Evolutionary conservation across 2,329 filamentous ascomycete genomes (phyloP), one percentile per base, ranked within the genome.

Genomic region (Myriosclerotinia duriaeana): DNA sequence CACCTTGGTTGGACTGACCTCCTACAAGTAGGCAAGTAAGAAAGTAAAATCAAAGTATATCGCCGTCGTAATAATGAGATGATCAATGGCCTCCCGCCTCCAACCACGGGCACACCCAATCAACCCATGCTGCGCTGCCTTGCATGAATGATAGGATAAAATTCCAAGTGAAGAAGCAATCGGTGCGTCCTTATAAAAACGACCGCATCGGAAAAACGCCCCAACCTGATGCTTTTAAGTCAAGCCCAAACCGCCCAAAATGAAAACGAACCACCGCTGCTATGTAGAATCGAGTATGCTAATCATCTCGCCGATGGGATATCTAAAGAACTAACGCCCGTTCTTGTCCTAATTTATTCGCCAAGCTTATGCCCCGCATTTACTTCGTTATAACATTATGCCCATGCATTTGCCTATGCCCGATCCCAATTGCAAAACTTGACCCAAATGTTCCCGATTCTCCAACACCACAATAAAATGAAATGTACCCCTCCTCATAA

Each of bases 251-350:
- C 36, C n/a, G 44, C n/a, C 58, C 34, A 8, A 60, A 50, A 50
- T 50, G 9, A 30, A 48, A 61, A 61, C 17, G 34, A 38, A 38
- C 44, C 58, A 61, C 46, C 44, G n/a, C 44, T 61, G 58, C 58
- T 38, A 61, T 61, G 58, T 44, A 61, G 56, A 22, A 61, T 38
- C 34, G 58, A 26, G 44, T 50, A 50, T 61, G 34, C 15, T 26
- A 12, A 22, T 61, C 58, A 50, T 50, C 44, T 61, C 44, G 58
- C 34, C 6, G 58, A 61, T 61, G 58, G 58, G 58, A 61, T 61
- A 61, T 52, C 58, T 50, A 50, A 38, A 38, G 7, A 61, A 61
- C 58, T n/a, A 61, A 61, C 58, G 58, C 58, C 58, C 38, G 17
- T 15, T 50, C 14, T 50, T 38, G 8, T 36, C 44, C 44, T 38